Conservation (phyloP, 148 eudicot species). For the Camellia granthamiana region DNA sequence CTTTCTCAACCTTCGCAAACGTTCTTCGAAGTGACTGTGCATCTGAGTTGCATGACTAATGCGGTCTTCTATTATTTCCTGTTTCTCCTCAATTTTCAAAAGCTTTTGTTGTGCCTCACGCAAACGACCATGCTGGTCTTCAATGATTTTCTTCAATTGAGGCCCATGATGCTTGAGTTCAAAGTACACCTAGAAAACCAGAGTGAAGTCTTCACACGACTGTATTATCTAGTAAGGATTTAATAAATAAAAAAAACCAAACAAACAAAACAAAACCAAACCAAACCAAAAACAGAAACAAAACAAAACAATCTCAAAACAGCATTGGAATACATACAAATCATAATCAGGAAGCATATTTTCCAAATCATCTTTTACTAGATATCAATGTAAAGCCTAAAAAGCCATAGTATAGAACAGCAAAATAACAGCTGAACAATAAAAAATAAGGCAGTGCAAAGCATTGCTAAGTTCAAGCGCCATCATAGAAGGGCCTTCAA, state of each 20-base stretch:
- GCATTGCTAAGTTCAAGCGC: not conserved
- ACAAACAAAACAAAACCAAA: too few relatives aligned
- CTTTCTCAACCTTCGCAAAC: slow-evolving; percentile 59
- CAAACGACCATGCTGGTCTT: slow-evolving; percentile 59
- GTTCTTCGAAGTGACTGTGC: slow-evolving; percentile 65
- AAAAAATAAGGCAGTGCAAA: not conserved
- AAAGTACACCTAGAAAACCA: slow-evolving; percentile 56
- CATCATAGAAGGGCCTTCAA: not conserved
- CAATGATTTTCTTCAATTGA: slow-evolving; percentile 68
- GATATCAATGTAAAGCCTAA: not conserved
- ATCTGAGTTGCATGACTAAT: slow-evolving; percentile 40
- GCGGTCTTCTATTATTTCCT: slow-evolving; percentile 54
- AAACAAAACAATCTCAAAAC: not conserved
- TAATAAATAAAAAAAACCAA: not conserved
- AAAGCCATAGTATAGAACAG: not conserved
- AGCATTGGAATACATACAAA: not conserved
- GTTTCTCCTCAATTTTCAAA: slow-evolving; percentile 56
- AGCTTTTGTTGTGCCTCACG: slow-evolving; percentile 61
- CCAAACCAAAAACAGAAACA: too few relatives aligned
- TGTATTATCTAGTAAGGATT: not conserved
- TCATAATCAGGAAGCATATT: slow-evolving; percentile 4
- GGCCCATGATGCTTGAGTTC: slow-evolving; percentile 93
- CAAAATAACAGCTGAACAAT: not conserved
- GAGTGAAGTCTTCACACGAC: not conserved
- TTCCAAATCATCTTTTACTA: not conserved